Conservation (phyloP, 1,284 basidiomycete genomes). For the Cryptococcus sp. region DNA sequence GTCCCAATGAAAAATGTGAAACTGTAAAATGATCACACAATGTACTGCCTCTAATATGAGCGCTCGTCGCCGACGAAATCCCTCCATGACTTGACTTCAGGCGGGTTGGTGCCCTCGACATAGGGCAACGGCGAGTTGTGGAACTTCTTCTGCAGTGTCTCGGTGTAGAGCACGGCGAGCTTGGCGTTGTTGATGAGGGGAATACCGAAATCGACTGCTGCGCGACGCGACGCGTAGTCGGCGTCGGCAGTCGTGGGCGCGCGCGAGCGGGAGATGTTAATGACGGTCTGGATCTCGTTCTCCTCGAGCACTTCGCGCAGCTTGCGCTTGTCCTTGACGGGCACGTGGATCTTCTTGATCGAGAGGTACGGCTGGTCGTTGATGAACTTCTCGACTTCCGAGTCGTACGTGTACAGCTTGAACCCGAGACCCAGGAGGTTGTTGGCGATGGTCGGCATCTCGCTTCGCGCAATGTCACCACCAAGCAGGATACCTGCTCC, state of each 20-base stretch:
- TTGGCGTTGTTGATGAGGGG: slow-evolving; percentile 84
- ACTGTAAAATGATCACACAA: neutral
- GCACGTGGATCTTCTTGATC: slow-evolving; percentile 89
- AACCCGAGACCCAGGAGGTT: slow-evolving; percentile 98
- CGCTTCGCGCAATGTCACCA: slow-evolving; percentile 86
- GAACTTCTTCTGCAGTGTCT: slow-evolving; percentile 85
- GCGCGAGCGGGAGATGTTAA: slow-evolving; percentile 86
- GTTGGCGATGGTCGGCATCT: slow-evolving; percentile 73
- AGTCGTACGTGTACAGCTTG: slow-evolving; percentile 72
- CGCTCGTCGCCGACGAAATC: slow-evolving; percentile 65
- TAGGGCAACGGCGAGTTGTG: slow-evolving; percentile 78
- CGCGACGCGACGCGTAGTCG: slow-evolving; percentile 92
- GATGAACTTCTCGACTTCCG: slow-evolving; percentile 85
- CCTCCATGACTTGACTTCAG: slow-evolving; percentile 88
- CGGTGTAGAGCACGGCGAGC: slow-evolving; percentile 87
- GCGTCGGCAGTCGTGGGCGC: slow-evolving; percentile 81
- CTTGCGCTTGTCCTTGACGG: slow-evolving; percentile 94
- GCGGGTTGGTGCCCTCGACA: slow-evolving; percentile 85
- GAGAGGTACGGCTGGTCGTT: slow-evolving; percentile 75
- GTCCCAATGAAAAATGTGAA: neutral
- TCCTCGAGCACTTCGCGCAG: slow-evolving; percentile 79
- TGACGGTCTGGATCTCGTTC: slow-evolving; percentile 91
- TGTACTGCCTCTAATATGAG: slow-evolving; percentile 10
- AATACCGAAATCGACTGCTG: slow-evolving; percentile 88
- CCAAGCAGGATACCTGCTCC: slow-evolving; percentile 55